These are phyloP conservation scores for Chiua virens DNA, from an alignment of 768 basidiomycete genomes.

Conservation along the genomic window DNA sequence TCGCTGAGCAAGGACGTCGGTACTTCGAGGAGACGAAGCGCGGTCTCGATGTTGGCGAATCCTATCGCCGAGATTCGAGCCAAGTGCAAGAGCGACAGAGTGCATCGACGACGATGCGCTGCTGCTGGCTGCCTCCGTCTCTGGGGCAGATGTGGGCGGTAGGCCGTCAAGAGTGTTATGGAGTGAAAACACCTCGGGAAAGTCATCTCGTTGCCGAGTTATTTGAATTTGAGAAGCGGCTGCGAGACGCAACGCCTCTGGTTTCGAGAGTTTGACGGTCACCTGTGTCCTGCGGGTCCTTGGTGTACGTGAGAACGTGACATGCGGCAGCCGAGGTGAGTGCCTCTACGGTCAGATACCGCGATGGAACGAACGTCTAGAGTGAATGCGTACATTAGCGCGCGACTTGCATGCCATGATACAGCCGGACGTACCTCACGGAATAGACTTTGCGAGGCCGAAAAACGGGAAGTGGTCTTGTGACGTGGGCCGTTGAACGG, in stretches of 20 bases:
- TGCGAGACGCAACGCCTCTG: constrained; percentile 67
- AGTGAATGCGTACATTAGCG: not conserved
- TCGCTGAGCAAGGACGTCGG: constrained; percentile 34
- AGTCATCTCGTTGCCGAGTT: constrained; percentile 43
- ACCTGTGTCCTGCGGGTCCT: constrained; percentile 30
- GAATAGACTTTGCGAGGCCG: too few species aligned
- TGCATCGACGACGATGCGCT: constrained; percentile 11
- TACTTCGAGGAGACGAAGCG: constrained; percentile 68
- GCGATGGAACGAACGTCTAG: constrained; percentile 49
- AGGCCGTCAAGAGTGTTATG: not conserved
- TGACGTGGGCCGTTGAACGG: constrained; percentile 23
- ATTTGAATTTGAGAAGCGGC: constrained; percentile 64
- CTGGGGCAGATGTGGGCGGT: not conserved
- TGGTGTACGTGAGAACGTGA: constrained; percentile 39
- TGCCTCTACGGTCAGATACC: constrained; percentile 68
- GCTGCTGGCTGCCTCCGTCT: not conserved
- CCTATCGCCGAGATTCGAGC: constrained; percentile 88
- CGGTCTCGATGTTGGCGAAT: constrained; percentile 79
- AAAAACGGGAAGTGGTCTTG: too few species aligned
- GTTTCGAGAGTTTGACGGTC: constrained; percentile 66
- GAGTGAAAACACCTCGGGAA: constrained; percentile 18
- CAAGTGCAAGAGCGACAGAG: constrained; percentile 71
- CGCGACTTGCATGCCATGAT: too few species aligned
- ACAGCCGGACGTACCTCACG: too few species aligned
- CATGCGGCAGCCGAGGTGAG: constrained; percentile 58